Conservation (phyloP, 1,284 basidiomycete species). For the Kwoniella shivajii region DNA sequence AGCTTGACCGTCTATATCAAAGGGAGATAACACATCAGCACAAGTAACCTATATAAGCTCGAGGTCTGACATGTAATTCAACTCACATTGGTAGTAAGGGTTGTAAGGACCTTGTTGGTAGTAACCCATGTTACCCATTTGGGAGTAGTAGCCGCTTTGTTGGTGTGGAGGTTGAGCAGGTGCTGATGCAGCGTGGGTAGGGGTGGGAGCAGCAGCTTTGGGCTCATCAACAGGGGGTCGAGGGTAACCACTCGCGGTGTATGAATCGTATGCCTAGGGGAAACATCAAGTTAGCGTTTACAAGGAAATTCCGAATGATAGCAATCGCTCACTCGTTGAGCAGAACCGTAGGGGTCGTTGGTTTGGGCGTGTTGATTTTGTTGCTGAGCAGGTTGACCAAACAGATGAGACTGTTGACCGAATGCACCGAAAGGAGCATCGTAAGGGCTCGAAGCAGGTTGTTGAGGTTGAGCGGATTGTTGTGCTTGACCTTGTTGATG, state of each 20-base stretch:
- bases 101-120: constrained; percentile 54
- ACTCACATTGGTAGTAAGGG: constrained; percentile 56
- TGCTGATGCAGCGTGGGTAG: constrained; percentile 42
- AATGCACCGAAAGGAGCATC: constrained; percentile 25
- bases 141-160: constrained; percentile 51
- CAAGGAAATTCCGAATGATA: too few species aligned
- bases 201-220: constrained; percentile 39
- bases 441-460: constrained; percentile 25
- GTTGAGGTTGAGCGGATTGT: constrained; percentile 29
- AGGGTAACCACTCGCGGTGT: constrained; percentile 50
- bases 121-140: constrained; percentile 51
- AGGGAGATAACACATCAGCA: neutral
- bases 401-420: constrained; percentile 24
- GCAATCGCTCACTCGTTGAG: constrained; percentile 28
- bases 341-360: constrained; percentile 29
- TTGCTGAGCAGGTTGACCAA: constrained; percentile 30
- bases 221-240: constrained; percentile 48
- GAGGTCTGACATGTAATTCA: too few species aligned
- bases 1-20: constrained; percentile 47
- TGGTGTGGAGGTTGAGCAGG: constrained; percentile 49
- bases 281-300: neutral
- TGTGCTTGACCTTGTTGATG: constrained; percentile 33
- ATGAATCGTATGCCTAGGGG: constrained; percentile 50
- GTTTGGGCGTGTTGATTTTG: constrained; percentile 32
- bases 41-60: neutral